phyloP scores from a whole-genome alignment of 129 eudicot genomes.

The Pittosporum tobira region DNA sequence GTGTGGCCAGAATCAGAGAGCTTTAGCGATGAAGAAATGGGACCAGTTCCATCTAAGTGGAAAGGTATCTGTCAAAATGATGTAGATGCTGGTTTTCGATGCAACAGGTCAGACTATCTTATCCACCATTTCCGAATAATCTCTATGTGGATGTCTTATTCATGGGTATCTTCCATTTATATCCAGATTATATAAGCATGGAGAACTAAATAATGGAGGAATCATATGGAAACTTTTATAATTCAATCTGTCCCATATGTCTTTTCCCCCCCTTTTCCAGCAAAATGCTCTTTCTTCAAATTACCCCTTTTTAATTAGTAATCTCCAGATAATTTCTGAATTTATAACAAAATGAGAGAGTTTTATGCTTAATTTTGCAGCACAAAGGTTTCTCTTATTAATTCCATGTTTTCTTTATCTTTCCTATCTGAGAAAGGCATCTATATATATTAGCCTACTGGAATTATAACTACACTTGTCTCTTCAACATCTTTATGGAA shows the following conservation, averaged over 20 bases:
- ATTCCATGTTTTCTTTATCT: no score
- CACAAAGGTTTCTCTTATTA: not conserved
- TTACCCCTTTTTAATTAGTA: no score
- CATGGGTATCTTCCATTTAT: not conserved
- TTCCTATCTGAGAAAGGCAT: no score
- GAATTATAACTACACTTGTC: no score
- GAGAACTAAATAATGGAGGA: not conserved
- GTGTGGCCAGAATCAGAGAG: slow-evolving; percentile 95
- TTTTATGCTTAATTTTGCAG: not conserved
- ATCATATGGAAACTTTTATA: no score
- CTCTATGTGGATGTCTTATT: not conserved
- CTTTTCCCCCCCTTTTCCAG: no score
- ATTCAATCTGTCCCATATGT: not conserved
- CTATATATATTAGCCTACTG: no score
- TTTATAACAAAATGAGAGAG: not conserved
- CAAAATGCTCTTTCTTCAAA: not conserved
- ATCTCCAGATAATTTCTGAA: no score
- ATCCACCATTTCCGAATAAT: slow-evolving; percentile 4
- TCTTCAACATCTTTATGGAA: no score
- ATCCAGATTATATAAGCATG: not conserved
- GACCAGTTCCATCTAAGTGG: slow-evolving; percentile 84
- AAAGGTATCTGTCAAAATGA: slow-evolving; percentile 71
- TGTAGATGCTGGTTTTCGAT: slow-evolving; percentile 48
- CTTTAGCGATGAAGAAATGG: slow-evolving; percentile 72
- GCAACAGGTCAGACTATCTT: slow-evolving; percentile 68